Evolutionary conservation across 108 stramenopile genomes (phyloP).

Genomic region (Cafeteria roenbergensis): DNA sequence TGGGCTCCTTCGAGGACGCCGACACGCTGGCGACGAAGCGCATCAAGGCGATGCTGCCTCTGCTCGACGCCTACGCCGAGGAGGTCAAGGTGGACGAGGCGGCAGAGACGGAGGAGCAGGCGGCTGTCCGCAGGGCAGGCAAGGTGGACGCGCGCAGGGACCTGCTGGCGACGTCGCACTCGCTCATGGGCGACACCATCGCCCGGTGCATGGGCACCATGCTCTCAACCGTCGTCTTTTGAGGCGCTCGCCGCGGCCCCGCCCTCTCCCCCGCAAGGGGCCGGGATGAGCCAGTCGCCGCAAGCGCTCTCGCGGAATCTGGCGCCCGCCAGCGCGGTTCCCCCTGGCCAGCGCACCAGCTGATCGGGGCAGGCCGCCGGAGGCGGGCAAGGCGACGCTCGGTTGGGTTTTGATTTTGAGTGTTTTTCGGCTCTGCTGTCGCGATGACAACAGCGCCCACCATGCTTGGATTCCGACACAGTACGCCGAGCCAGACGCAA

Average conservation of each 20-base stretch:
- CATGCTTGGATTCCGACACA: no score
- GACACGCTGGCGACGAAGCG: constrained; percentile 61
- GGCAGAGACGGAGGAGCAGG: constrained; percentile 39
- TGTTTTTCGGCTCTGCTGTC: background rate
- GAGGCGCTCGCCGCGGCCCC: constrained; percentile 11
- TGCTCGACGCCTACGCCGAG: constrained; percentile 75
- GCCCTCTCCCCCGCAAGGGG: no score
- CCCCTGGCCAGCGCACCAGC: no score
- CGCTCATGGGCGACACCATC: constrained; percentile 87
- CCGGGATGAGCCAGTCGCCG: no score
- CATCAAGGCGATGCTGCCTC: constrained; percentile 71
- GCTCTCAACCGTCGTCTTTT: constrained; percentile 95
- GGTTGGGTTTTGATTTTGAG: background rate
- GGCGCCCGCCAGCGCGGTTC: no score
- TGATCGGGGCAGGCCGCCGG: no score
- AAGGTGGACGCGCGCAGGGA: constrained; percentile 89
- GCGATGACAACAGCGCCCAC: no score
- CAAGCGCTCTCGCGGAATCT: no score
- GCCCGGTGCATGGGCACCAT: constrained; percentile 92
- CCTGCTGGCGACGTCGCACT: constrained; percentile 67
- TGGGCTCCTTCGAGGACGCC: constrained; percentile 75
- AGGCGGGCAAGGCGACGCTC: background rate
- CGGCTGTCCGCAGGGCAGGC: constrained; percentile 57
- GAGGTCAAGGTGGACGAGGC: constrained; percentile 54
- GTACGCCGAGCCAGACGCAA: no score